Evolutionary conservation across 169 alveolate genomes (phyloP), one percentile per base, ranked within the genome.

Genomic region (Theileria luwenshuni): DNA sequence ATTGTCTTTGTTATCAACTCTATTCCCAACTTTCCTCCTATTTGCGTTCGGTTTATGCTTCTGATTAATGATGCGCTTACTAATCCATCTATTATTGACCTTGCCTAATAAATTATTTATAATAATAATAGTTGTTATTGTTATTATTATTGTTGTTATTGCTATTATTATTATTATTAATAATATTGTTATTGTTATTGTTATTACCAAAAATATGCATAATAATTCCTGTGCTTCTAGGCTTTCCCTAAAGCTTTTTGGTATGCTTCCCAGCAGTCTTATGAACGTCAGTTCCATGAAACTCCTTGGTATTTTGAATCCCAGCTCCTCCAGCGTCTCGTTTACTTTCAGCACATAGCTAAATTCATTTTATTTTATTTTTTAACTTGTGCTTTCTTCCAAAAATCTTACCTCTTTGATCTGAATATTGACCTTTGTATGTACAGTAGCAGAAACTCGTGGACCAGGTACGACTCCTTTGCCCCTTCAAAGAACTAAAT

Each of bases 71-170:
- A 68, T 5, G 35, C 56, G 30, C 61, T 41, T 25, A 68, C 33
- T 21, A 68, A 0, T 49, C 65, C 76, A 52, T 68, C 76, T 25
- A 68, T 41, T 10, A 68, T 45, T 19, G 76, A 68, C 28, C 76
- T 58, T n/a, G 65, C 65, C 76, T 68, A 3, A 27, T 2, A 27
- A 3, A 56, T n/a, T 56, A 27, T 6, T n/a, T 56, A 27, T 6
- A 28, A 6, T 6, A 21, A 56, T 41, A 38, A 27, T 56, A 27
- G 25, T 27, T 28, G 19, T 38, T 38, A 38, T 38, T 5, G 5
- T 38, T 38, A 38, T 10, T 38, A 7, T 38, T 38, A 38, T 38
- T 38, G 17, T 7, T 7, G 45, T 10, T 38, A 5, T 10, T 38
- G 17, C 10, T 38, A 7, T 38, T 38, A 38, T 38, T 10, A 7